A percentile compares a stretch with the other conserved stretches of the same genome.
These are phyloP conservation scores for Pythium phragmitis DNA, from an alignment of 352 stramenopile species.

Conservation along the genomic window DNA sequence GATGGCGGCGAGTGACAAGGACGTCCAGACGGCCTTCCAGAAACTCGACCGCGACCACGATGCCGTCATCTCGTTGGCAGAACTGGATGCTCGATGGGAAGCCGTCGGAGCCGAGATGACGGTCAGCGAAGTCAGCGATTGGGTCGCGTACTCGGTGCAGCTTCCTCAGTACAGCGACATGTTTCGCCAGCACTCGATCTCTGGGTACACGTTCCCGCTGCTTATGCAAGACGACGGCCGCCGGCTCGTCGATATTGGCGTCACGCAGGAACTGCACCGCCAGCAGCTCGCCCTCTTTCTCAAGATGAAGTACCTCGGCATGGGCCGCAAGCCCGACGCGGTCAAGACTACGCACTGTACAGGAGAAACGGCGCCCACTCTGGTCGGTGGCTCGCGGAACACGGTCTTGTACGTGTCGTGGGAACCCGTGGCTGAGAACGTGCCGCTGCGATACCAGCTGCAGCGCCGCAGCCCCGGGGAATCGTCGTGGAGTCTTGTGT, in stretches of 20 bases:
- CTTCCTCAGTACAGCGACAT: slow-evolving; percentile 79
- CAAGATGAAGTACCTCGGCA: slow-evolving; percentile 79
- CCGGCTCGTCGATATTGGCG: slow-evolving; percentile 68
- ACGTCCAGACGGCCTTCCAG: slow-evolving; percentile 66
- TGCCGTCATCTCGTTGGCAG: slow-evolving; percentile 76
- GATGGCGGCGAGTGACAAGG: slow-evolving; percentile 57
- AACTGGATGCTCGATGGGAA: slow-evolving; percentile 84
- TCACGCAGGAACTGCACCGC: slow-evolving; percentile 68
- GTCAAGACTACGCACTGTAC: slow-evolving; percentile 46
- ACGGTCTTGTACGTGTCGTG: slow-evolving; percentile 58
- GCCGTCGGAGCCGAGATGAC: slow-evolving; percentile 84
- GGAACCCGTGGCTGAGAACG: slow-evolving; percentile 40
- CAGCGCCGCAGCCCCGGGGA: slow-evolving; percentile 66
- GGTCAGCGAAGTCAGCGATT: slow-evolving; percentile 78
- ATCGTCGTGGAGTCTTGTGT: slow-evolving; percentile 54
- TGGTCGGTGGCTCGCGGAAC: slow-evolving; percentile 11
- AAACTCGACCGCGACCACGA: slow-evolving; percentile 81
- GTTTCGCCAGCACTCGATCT: slow-evolving; percentile 80
- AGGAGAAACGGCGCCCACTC: slow-evolving; percentile 22
- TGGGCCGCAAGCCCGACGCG: slow-evolving; percentile 59
- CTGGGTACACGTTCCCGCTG: slow-evolving; percentile 83
- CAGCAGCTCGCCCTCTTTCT: slow-evolving; percentile 83
- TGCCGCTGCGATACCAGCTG: slow-evolving; percentile 64
- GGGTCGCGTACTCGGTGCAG: slow-evolving; percentile 78
- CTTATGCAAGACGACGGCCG: slow-evolving; percentile 82